Conservation (phyloP, 495 filamentous ascomycete genomes). For the Penicillium dipodomyicola region DNA sequence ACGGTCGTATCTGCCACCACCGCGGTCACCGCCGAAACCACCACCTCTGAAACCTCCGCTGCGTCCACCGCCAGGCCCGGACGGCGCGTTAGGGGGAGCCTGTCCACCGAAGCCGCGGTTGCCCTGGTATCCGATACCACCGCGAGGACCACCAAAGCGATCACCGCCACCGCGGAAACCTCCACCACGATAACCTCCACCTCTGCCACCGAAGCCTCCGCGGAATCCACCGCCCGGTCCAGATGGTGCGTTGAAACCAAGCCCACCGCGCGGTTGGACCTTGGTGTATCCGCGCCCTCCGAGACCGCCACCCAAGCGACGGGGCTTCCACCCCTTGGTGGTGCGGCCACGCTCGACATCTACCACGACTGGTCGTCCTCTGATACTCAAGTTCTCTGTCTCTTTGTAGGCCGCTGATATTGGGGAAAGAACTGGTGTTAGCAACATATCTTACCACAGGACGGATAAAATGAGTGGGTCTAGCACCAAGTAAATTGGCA, state of each 20-base stretch:
- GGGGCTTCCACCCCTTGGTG: slow-evolving; percentile 90
- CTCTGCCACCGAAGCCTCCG: slow-evolving; percentile 52
- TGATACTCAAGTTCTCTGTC: slow-evolving; percentile 89
- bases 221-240: slow-evolving; percentile 72
- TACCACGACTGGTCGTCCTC: slow-evolving; percentile 85
- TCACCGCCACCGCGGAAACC: slow-evolving; percentile 66
- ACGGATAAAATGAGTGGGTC: neutral
- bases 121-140: slow-evolving; percentile 60
- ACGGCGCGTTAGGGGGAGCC: slow-evolving; percentile 74
- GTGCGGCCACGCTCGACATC: slow-evolving; percentile 97
- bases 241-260: slow-evolving; percentile 56
- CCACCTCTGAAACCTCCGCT: slow-evolving; percentile 52
- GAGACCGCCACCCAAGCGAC: slow-evolving; percentile 86
- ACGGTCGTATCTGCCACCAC: slow-evolving; percentile 47
- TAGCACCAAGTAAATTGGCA: slow-evolving; percentile 8
- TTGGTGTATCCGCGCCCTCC: slow-evolving; percentile 94
- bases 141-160: slow-evolving; percentile 57
- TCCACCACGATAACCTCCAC: slow-evolving; percentile 47
- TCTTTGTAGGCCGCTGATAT: slow-evolving; percentile 74
- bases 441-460: slow-evolving; percentile 29
- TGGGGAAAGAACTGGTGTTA: slow-evolving; percentile 29
- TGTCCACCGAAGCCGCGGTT: slow-evolving; percentile 59
- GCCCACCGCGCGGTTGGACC: slow-evolving; percentile 64
- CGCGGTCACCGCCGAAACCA: slow-evolving; percentile 43
- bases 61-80: slow-evolving; percentile 68